A percentile compares a stretch with the other conserved stretches of the same genome.
phyloP scores from a whole-genome alignment of 805 yeast species.

The Ogataea zsoltii region DNA sequence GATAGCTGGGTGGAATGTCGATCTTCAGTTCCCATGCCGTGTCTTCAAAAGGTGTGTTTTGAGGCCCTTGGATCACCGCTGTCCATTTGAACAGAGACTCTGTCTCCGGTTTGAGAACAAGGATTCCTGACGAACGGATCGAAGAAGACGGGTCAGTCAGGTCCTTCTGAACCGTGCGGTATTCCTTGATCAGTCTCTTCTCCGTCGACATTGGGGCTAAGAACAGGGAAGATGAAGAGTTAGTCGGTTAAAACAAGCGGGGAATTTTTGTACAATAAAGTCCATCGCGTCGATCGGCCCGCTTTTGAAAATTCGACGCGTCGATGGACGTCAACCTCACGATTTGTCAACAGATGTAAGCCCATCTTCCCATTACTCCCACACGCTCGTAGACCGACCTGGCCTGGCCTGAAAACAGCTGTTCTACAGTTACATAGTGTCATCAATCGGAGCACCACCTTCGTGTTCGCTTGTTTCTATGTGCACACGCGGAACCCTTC shows the following conservation, averaged over 20 bases:
- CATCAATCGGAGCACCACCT: too few species aligned
- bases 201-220: slow-evolving; percentile 20
- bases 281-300: too few species aligned
- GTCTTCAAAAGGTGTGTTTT: slow-evolving; percentile 51
- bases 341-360: too few species aligned
- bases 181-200: slow-evolving; percentile 41
- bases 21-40: slow-evolving; percentile 54
- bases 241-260: background rate
- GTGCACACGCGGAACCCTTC: too few species aligned
- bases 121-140: slow-evolving; percentile 34
- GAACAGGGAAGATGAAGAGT: background rate
- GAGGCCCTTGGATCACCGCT: slow-evolving; percentile 52
- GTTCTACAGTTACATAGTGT: too few species aligned
- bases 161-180: slow-evolving; percentile 32
- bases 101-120: slow-evolving; percentile 43
- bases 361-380: too few species aligned
- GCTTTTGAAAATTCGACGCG: too few species aligned
- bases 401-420: too few species aligned
- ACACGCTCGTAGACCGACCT: too few species aligned
- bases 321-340: too few species aligned
- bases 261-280: too few species aligned
- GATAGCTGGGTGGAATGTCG: slow-evolving; percentile 49
- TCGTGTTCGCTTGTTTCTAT: too few species aligned
- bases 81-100: slow-evolving; percentile 50
- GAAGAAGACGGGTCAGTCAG: slow-evolving; percentile 22